These are phyloP conservation scores for Leucaena leucocephala DNA, from an alignment of 306 rosid species.

Conservation along the genomic window DNA sequence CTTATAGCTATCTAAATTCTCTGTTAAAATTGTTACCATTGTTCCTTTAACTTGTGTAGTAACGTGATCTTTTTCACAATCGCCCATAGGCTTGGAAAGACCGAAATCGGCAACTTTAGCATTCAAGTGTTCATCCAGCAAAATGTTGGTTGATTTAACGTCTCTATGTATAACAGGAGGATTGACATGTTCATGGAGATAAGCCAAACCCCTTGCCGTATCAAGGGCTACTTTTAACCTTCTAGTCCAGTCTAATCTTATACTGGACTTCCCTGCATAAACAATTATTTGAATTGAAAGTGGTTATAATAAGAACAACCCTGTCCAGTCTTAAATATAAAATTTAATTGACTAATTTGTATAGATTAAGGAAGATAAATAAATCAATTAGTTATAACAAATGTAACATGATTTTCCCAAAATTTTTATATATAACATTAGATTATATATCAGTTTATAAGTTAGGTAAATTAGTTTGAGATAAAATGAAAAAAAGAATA, in stretches of 20 bases:
- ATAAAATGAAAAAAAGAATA: too few species aligned
- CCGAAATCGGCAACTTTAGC: constrained; percentile 67
- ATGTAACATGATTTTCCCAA: too few species aligned
- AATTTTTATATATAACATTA: too few species aligned
- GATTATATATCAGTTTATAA: too few species aligned
- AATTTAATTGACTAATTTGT: too few species aligned
- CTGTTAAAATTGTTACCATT: constrained; percentile 30
- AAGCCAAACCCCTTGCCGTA: constrained; percentile 53
- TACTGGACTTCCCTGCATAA: constrained; percentile 49
- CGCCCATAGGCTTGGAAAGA: constrained; percentile 48
- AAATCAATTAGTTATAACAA: too few species aligned
- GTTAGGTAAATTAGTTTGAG: too few species aligned
- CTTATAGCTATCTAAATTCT: neutral
- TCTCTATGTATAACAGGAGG: constrained; percentile 65
- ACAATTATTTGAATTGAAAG: neutral
- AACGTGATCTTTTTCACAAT: constrained; percentile 40
- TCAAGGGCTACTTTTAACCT: constrained; percentile 49
- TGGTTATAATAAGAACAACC: neutral
- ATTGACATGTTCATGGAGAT: constrained; percentile 56
- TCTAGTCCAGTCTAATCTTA: constrained; percentile 52
- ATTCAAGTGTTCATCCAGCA: constrained; percentile 42
- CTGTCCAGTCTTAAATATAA: too few species aligned
- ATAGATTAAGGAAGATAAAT: too few species aligned
- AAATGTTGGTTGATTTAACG: constrained; percentile 54
- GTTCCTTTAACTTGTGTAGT: constrained; percentile 63